Conservation (phyloP, 306 rosid genomes). For the Bauhinia variegata region DNA sequence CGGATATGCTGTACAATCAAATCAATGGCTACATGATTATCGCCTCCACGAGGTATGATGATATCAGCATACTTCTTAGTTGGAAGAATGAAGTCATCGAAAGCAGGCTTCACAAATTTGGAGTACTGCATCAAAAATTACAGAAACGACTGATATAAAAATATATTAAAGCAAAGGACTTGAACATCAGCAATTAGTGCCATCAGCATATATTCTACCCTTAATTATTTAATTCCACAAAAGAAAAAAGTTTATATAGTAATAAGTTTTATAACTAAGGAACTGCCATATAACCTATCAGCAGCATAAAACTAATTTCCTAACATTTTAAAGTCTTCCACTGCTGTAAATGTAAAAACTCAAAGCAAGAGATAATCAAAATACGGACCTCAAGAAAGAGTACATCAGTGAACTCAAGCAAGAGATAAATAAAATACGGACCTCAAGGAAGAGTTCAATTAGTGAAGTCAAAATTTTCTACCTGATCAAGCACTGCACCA, state of each 20-base stretch:
- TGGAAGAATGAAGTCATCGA: constrained; percentile 97
- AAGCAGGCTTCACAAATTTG: constrained; percentile 96
- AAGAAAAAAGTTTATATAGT: constrained; percentile 1
- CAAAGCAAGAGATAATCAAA: not conserved
- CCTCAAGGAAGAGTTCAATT: constrained; percentile 3
- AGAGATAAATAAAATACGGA: constrained; percentile 3
- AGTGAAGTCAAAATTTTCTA: constrained; percentile 38
- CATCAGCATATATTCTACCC: constrained; percentile 17
- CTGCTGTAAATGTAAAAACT: constrained; percentile 7
- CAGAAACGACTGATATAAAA: constrained; percentile 25
- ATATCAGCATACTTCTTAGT: constrained; percentile 99
- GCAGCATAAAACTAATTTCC: constrained; percentile 22
- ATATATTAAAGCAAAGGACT: constrained; percentile 22
- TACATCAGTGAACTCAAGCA: constrained; percentile 19
- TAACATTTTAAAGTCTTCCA: constrained; percentile 23
- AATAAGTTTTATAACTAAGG: constrained; percentile 28
- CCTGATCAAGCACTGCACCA: constrained; percentile 97
- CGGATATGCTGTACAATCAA: constrained; percentile 97
- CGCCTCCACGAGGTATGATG: constrained; percentile 98
- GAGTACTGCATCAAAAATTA: constrained; percentile 79
- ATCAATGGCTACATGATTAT: constrained; percentile 96
- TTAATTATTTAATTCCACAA: constrained; percentile 18
- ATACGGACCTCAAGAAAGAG: constrained; percentile 2
- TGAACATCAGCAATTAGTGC: constrained; percentile 9
- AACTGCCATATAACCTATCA: constrained; percentile 4